Evolutionary conservation across 2,329 filamentous ascomycete genomes (phyloP).

Genomic region (Diplodia mutila): DNA sequence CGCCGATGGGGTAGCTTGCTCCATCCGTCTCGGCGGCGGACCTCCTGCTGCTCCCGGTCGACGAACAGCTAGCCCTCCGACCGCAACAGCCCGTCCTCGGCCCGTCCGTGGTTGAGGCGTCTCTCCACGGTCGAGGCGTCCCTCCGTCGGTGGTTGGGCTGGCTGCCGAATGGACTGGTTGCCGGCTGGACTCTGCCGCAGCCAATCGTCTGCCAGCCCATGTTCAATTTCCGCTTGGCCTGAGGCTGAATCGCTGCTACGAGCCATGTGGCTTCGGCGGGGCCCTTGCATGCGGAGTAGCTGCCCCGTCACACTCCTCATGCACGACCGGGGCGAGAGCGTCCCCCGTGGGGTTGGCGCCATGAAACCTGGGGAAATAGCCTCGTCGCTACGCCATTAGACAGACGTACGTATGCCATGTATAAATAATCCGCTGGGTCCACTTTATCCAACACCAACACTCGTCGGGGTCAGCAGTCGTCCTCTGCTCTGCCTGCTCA

Average conservation of each 20-base stretch:
- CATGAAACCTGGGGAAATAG: slow-evolving; percentile 4
- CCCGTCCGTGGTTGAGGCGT: not conserved
- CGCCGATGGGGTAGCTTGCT: not conserved
- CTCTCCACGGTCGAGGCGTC: not conserved
- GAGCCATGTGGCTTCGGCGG: not conserved
- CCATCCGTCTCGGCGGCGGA: not conserved
- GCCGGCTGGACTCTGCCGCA: not conserved
- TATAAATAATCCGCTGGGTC: not conserved
- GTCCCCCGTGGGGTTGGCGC: slow-evolving; percentile 3
- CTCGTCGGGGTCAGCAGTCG: not conserved
- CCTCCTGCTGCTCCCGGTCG: not conserved
- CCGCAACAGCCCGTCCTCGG: not conserved
- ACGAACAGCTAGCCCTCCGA: not conserved
- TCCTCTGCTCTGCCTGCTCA: not conserved
- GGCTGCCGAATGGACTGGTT: not conserved
- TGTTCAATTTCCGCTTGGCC: not conserved
- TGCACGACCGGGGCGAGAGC: slow-evolving; percentile 1
- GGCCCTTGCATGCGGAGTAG: not conserved
- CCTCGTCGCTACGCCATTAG: not conserved
- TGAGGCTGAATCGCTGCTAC: not conserved
- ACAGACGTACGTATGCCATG: not conserved
- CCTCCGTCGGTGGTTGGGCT: not conserved
- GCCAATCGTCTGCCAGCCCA: not conserved
- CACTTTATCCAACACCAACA: not conserved
- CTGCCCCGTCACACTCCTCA: not conserved